Conservation (phyloP, 495 filamentous ascomycete species). For the Talaromyces trachyspermus region DNA sequence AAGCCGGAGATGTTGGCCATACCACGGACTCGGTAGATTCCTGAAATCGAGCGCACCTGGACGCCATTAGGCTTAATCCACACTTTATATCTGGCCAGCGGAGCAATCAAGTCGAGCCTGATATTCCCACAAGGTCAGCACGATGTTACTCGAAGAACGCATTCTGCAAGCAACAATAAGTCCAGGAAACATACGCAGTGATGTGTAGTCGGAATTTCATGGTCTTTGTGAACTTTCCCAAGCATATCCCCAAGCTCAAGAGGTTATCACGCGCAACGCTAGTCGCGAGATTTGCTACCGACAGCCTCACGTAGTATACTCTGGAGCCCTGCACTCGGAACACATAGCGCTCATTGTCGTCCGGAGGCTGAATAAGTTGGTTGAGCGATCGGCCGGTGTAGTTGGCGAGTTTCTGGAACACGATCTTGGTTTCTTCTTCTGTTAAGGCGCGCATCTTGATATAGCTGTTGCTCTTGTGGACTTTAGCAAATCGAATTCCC, state of each 20-base stretch:
- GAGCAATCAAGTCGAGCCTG: constrained; percentile 70
- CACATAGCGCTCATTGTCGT: constrained; percentile 63
- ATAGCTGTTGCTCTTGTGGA: background rate
- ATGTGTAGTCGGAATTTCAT: constrained; percentile 28
- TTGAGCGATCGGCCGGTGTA: constrained; percentile 76
- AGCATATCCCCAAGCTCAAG: constrained; percentile 75
- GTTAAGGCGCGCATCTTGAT: constrained; percentile 67
- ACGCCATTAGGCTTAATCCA: constrained; percentile 93
- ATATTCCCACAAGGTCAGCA: background rate
- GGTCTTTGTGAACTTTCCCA: constrained; percentile 63
- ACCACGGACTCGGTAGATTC: too few relatives aligned
- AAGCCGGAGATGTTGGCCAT: too few relatives aligned
- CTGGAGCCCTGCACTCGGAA: constrained; percentile 75
- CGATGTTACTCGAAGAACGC: constrained; percentile 30
- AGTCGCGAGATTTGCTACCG: constrained; percentile 84
- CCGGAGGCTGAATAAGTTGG: constrained; percentile 63
- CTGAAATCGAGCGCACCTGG: too few relatives aligned
- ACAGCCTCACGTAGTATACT: constrained; percentile 83
- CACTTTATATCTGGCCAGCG: constrained; percentile 86
- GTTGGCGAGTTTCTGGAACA: constrained; percentile 78
- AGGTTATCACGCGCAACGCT: constrained; percentile 70
- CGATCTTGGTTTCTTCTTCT: constrained; percentile 60
- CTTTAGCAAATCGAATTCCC: background rate
- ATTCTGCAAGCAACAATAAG: background rate
- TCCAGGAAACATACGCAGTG: constrained; percentile 15